A percentile compares a stretch with the other conserved stretches of the same genome.
Conservation (phyloP, 2,329 filamentous ascomycete species). For the Dactylellina parvicollis region DNA sequence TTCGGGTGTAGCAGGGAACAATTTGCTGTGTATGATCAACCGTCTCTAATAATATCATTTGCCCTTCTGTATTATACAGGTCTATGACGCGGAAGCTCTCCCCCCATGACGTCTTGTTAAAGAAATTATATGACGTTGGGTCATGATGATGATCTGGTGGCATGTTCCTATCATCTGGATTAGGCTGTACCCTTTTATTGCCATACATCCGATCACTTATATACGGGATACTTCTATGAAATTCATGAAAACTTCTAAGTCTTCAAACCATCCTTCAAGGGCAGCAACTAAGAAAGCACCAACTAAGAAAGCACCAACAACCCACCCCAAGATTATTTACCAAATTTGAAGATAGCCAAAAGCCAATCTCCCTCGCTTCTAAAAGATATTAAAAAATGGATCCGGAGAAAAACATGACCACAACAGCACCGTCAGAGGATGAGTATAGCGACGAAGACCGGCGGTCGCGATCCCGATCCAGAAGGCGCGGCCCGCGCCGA, state of each 20-base stretch:
- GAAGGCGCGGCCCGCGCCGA: conserved; percentile 45
- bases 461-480: conserved; percentile 41
- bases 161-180: not conserved
- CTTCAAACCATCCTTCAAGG: not conserved
- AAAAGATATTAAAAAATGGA: conserved; percentile 35
- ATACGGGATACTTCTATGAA: conserved; percentile 21
- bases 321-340: not conserved
- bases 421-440: conserved; percentile 43
- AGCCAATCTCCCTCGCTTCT: not conserved
- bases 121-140: not conserved
- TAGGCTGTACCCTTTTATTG: not conserved
- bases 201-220: conserved; percentile 5
- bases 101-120: conserved; percentile 1
- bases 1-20: no score
- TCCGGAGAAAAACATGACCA: conserved; percentile 45
- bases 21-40: no score
- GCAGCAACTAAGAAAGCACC: not conserved
- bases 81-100: not conserved
- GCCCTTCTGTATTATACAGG: no score
- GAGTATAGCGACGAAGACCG: conserved; percentile 49
- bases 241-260: no score
- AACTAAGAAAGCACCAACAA: not conserved
- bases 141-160: conserved; percentile 13
- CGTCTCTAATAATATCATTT: no score
- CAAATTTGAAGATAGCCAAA: not conserved